These are phyloP conservation scores for Vachellia pachyceras DNA, from an alignment of 306 rosid species.

Conservation along the genomic window DNA sequence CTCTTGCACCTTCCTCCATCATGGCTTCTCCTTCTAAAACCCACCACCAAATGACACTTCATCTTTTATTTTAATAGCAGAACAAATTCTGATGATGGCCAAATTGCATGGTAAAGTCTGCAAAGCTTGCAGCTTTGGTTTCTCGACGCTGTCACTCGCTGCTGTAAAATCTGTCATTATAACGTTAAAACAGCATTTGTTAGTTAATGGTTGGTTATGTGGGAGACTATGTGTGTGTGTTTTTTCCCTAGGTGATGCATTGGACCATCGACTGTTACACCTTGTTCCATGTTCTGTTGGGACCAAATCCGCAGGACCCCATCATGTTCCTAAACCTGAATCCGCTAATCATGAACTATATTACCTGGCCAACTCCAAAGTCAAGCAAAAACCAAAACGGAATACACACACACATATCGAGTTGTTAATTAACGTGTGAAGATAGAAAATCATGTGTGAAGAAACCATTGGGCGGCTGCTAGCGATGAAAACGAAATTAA, in stretches of 20 bases:
- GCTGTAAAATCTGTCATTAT: neutral
- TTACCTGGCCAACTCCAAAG: slow-evolving; percentile 28
- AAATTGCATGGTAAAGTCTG: neutral
- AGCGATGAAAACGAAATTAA: slow-evolving; percentile 51
- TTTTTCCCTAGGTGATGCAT: neutral
- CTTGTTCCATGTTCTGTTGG: slow-evolving; percentile 16
- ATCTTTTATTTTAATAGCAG: no score
- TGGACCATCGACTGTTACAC: neutral
- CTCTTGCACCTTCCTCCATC: neutral
- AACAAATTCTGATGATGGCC: neutral
- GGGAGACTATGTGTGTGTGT: no score
- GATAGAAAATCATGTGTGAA: slow-evolving; percentile 53
- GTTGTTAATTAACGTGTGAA: neutral
- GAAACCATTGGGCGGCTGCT: slow-evolving; percentile 45
- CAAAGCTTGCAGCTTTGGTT: slow-evolving; percentile 30
- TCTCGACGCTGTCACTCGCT: neutral
- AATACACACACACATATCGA: slow-evolving; percentile 24
- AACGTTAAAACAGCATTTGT: slow-evolving; percentile 9
- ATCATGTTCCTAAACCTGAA: slow-evolving; percentile 48
- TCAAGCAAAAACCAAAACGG: slow-evolving; percentile 36
- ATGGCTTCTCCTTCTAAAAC: neutral
- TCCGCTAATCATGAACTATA: slow-evolving; percentile 44
- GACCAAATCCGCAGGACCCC: slow-evolving; percentile 59
- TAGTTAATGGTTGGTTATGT: neutral
- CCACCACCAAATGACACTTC: no score